Evolutionary conservation across 495 filamentous ascomycete species (phyloP).

Genomic region (Lineolata rhizophorae): DNA sequence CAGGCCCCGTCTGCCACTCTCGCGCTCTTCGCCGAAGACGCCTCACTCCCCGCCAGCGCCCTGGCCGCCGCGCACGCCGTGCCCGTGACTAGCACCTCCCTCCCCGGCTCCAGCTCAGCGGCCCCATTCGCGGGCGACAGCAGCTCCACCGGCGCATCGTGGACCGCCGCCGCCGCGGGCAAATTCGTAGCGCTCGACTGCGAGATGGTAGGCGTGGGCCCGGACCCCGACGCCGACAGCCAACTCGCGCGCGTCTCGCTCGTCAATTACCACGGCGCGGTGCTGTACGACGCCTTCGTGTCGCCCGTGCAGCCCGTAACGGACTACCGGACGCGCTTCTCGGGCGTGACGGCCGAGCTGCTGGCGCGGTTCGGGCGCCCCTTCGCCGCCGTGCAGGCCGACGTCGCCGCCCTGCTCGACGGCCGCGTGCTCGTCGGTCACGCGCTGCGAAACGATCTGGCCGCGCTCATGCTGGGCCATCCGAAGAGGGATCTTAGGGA

Average conservation of each 20-base stretch:
- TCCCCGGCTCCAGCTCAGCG: too few species aligned
- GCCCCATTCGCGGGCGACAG: too few species aligned
- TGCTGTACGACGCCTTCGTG: slow-evolving; percentile 84
- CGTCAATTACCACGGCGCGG: slow-evolving; percentile 78
- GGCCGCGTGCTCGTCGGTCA: slow-evolving; percentile 69
- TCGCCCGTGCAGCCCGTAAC: slow-evolving; percentile 51
- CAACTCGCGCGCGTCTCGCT: slow-evolving; percentile 65
- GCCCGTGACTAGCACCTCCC: too few species aligned
- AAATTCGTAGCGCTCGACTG: slow-evolving; percentile 90
- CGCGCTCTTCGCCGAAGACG: too few species aligned
- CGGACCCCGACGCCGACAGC: slow-evolving; percentile 33
- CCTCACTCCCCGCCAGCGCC: too few species aligned
- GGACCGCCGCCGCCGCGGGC: too few species aligned
- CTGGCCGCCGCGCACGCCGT: too few species aligned
- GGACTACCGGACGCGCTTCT: slow-evolving; percentile 74
- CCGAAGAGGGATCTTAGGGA: slow-evolving; percentile 60
- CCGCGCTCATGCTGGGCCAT: slow-evolving; percentile 52
- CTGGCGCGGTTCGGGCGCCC: slow-evolving; percentile 23
- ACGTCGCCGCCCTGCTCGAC: slow-evolving; percentile 48
- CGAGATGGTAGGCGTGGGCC: slow-evolving; percentile 87
- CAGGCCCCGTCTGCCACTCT: too few species aligned
- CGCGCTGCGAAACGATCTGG: slow-evolving; percentile 69
- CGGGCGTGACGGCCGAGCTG: slow-evolving; percentile 49
- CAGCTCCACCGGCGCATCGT: too few species aligned
- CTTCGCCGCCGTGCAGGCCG: slow-evolving; percentile 52